A percentile compares a stretch with the other conserved stretches of the same genome.
Conservation (phyloP, 1,139 yeast genomes). For the Sugiyamaella pinicola region DNA sequence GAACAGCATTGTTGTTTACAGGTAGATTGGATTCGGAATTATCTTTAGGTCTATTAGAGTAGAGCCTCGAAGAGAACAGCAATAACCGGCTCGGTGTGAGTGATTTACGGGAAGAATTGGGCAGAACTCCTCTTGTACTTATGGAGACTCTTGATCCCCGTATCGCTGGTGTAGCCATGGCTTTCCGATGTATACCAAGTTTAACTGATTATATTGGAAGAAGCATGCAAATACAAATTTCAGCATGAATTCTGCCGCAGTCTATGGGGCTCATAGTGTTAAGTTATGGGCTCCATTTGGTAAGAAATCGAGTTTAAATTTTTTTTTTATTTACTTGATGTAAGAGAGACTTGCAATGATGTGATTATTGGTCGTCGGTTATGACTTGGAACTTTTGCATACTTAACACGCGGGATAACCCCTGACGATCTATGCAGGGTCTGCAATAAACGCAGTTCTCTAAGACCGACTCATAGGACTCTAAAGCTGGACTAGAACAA, state of each 20-base stretch:
- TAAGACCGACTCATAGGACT: not conserved
- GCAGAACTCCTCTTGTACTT: not conserved
- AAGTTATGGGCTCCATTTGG: too few species aligned
- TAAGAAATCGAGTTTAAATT: too few species aligned
- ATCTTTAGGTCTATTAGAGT: not conserved
- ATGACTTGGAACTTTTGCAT: too few species aligned
- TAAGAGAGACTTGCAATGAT: too few species aligned
- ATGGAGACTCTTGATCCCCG: not conserved
- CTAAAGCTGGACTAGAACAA: too few species aligned
- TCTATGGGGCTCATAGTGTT: too few species aligned
- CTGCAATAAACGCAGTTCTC: not conserved
- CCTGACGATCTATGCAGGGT: slow-evolving; percentile 2
- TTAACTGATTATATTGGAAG: not conserved
- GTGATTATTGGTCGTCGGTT: too few species aligned
- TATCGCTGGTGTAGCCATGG: not conserved
- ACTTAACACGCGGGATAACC: too few species aligned
- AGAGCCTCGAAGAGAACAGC: not conserved
- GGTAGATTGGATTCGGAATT: slow-evolving; percentile 8
- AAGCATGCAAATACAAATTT: not conserved
- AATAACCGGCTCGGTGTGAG: not conserved
- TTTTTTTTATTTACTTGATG: too few species aligned
- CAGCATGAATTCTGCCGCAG: too few species aligned
- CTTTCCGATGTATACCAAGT: not conserved
- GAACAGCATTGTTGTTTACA: not conserved
- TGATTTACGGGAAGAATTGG: not conserved